phyloP scores from a whole-genome alignment of 805 yeast species.

The Pichia nakasei region DNA sequence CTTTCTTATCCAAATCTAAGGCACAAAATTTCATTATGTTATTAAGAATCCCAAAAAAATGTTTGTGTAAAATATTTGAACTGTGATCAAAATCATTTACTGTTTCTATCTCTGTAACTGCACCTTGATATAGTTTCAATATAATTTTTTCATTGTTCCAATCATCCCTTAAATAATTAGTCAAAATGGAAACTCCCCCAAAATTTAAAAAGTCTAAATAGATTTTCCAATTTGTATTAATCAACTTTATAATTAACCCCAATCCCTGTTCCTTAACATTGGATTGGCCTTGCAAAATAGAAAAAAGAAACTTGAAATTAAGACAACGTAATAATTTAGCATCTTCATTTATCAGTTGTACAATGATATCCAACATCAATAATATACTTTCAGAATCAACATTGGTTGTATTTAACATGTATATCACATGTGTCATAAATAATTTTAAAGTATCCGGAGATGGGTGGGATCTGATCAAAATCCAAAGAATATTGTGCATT shows the following conservation, averaged over 20 bases:
- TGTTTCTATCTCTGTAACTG: constrained; percentile 21
- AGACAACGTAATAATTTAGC: constrained; percentile 41
- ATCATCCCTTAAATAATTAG: constrained; percentile 36
- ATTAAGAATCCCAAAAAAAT: constrained; percentile 25
- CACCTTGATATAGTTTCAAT: constrained; percentile 34
- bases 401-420: constrained; percentile 31
- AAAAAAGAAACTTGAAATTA: constrained; percentile 56
- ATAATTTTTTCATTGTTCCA: constrained; percentile 41
- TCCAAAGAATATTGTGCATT: constrained; percentile 31
- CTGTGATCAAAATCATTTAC: background rate
- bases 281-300: constrained; percentile 37
- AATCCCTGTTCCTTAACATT: constrained; percentile 33
- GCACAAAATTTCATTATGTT: constrained; percentile 12
- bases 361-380: constrained; percentile 28
- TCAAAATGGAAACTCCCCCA: constrained; percentile 42
- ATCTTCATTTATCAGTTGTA: constrained; percentile 32
- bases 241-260: constrained; percentile 37
- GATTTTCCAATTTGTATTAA: constrained; percentile 37
- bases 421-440: constrained; percentile 43
- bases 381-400: constrained; percentile 8
- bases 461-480: constrained; percentile 38
- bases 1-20: background rate
- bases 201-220: constrained; percentile 42
- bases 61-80: constrained; percentile 13
- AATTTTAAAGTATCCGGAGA: constrained; percentile 47